Conservation (phyloP, 2,329 filamentous ascomycete genomes). For the Beauveria sp. region DNA sequence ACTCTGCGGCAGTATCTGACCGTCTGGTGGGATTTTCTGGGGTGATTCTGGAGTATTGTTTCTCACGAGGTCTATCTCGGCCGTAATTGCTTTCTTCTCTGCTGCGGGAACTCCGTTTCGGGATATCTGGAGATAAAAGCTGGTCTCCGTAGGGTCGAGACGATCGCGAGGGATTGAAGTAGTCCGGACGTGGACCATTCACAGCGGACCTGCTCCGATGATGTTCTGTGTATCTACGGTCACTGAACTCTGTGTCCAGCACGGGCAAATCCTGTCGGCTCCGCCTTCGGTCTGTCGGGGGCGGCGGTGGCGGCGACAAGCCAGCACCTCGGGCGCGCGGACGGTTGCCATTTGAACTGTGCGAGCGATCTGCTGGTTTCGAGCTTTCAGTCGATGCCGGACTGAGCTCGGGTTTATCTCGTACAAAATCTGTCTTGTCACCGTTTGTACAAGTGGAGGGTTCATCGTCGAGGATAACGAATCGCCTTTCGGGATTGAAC, state of each 20-base stretch:
- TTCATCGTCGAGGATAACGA: slow-evolving; percentile 45
- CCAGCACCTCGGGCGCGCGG: slow-evolving; percentile 8
- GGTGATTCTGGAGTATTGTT: background rate
- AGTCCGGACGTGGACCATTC: slow-evolving; percentile 23
- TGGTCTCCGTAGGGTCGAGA: slow-evolving; percentile 24
- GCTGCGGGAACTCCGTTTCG: slow-evolving; percentile 31
- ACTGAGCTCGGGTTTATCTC: slow-evolving; percentile 17
- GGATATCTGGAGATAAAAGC: slow-evolving; percentile 34
- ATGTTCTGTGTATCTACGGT: slow-evolving; percentile 21
- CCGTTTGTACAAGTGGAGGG: background rate
- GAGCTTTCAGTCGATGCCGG: background rate
- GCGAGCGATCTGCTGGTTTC: background rate
- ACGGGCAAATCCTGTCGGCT: slow-evolving; percentile 35
- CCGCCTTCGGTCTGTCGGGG: slow-evolving; percentile 20
- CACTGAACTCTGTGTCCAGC: slow-evolving; percentile 33
- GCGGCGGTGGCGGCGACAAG: slow-evolving; percentile 11
- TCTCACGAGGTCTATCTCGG: slow-evolving; percentile 7
- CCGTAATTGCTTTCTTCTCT: slow-evolving; percentile 35
- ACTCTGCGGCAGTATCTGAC: slow-evolving; percentile 20
- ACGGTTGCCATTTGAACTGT: background rate
- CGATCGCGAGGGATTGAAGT: slow-evolving; percentile 22
- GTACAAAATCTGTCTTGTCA: slow-evolving; percentile 21
- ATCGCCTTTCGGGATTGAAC: slow-evolving; percentile 55
- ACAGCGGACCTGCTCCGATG: slow-evolving; percentile 30
- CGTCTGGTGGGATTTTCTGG: slow-evolving; percentile 3